Evolutionary conservation across 305 asterid genomes (phyloP).

Genomic region (Rubia tinctorum): DNA sequence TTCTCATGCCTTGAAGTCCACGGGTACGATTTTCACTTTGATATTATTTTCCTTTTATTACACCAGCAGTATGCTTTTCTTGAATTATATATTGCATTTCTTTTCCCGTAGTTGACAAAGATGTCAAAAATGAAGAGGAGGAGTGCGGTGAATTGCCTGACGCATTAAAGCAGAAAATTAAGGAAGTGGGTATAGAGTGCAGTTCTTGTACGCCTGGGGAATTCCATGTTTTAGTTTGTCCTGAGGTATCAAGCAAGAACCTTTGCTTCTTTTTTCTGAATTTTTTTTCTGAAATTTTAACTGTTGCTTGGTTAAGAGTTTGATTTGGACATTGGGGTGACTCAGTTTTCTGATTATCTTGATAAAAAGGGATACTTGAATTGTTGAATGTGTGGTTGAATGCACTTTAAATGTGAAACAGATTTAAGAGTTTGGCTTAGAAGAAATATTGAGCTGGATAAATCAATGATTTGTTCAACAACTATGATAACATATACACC

Average conservation of each 20-base stretch:
- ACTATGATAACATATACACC: neutral
- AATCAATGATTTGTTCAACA: neutral
- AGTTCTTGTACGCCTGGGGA: slow-evolving; percentile 56
- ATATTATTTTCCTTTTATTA: neutral
- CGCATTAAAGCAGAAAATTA: slow-evolving; percentile 43
- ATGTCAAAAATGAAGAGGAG: slow-evolving; percentile 18
- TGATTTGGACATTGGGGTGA: slow-evolving; percentile 1
- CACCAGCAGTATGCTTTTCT: neutral
- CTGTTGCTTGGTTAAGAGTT: neutral
- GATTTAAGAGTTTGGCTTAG: neutral
- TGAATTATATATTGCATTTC: neutral
- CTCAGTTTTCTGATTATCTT: neutral
- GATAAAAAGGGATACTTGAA: neutral
- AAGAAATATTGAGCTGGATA: neutral
- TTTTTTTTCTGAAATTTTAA: neutral
- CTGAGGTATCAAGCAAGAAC: slow-evolving; percentile 41
- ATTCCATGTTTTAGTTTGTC: slow-evolving; percentile 57
- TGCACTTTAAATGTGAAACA: neutral
- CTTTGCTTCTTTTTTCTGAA: neutral
- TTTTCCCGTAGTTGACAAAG: slow-evolving; percentile 11
- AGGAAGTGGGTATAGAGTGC: slow-evolving; percentile 36
- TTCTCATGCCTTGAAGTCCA: slow-evolving; percentile 25
- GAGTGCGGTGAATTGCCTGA: slow-evolving; percentile 12
- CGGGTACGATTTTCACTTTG: slow-evolving; percentile 26
- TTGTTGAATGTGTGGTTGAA: neutral